phyloP scores from a whole-genome alignment of 495 filamentous ascomycete genomes.

The Trichoderma erinaceum region DNA sequence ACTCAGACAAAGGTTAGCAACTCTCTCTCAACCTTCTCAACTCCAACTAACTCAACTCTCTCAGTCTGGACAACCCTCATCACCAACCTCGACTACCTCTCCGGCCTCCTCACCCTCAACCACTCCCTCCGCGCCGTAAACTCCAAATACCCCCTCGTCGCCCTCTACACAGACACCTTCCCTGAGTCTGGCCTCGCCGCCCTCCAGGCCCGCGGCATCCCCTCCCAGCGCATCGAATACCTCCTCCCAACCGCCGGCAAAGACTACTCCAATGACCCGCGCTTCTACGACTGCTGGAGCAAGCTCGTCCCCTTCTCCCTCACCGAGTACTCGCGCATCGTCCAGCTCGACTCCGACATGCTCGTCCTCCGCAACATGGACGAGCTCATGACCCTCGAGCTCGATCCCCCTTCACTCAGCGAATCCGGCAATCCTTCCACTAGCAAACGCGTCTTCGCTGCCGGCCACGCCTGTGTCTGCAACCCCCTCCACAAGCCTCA shows the following conservation, averaged over 20 bases:
- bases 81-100: constrained; percentile 67
- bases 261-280: constrained; percentile 56
- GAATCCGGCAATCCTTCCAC: constrained; percentile 6
- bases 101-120: constrained; percentile 66
- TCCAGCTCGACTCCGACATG: constrained; percentile 85
- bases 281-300: constrained; percentile 80
- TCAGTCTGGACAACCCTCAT: constrained; percentile 77
- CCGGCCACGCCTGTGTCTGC: constrained; percentile 73
- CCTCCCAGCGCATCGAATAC: constrained; percentile 54
- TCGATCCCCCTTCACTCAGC: constrained; percentile 40
- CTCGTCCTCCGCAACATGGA: constrained; percentile 73
- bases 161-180: constrained; percentile 68
- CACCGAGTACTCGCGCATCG: constrained; percentile 62
- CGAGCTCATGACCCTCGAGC: constrained; percentile 69
- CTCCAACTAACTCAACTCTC: background rate
- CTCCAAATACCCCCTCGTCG: constrained; percentile 66
- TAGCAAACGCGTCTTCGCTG: constrained; percentile 56
- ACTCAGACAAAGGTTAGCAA: constrained; percentile 25
- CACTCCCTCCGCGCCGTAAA: constrained; percentile 52
- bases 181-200: constrained; percentile 54
- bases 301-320: constrained; percentile 75
- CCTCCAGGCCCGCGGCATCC: constrained; percentile 57
- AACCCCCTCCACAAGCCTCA: constrained; percentile 70
- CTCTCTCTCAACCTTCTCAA: background rate
- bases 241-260: constrained; percentile 52